Evolutionary conservation across 495 filamentous ascomycete genomes (phyloP).

Genomic region (Annulohypoxylon bovei): DNA sequence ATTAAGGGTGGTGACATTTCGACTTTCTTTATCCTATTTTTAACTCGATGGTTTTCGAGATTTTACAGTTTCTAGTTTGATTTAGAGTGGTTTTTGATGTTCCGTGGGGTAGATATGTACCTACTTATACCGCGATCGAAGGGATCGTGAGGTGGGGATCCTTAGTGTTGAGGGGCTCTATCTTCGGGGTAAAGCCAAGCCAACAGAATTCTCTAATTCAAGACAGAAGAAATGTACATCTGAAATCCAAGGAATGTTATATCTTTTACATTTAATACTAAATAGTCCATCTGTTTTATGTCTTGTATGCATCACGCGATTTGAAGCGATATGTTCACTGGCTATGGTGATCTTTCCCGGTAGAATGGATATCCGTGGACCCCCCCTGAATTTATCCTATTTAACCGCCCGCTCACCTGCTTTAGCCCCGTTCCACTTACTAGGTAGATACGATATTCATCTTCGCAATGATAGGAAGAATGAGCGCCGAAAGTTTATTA

Average conservation of each 20-base stretch:
- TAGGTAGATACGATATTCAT: constrained; percentile 9
- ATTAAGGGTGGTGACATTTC: constrained; percentile 64
- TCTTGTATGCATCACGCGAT: constrained; percentile 21
- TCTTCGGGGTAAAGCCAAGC: not conserved
- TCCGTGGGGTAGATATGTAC: constrained; percentile 23
- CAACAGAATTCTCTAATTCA: not conserved
- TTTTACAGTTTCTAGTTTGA: not conserved
- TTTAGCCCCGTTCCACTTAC: constrained; percentile 29
- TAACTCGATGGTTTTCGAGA: not conserved
- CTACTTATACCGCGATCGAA: constrained; percentile 4
- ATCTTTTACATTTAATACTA: not conserved
- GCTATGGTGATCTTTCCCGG: constrained; percentile 12
- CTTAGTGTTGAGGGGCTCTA: constrained; percentile 41
- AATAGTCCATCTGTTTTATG: not conserved
- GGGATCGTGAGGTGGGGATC: constrained; percentile 41
- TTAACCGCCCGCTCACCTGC: constrained; percentile 51
- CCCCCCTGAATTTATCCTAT: constrained; percentile 55
- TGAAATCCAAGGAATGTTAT: not conserved
- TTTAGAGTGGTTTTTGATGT: not conserved
- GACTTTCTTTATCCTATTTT: not conserved
- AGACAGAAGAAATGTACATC: constrained; percentile 7
- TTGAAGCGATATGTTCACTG: not conserved
- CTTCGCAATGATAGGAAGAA: not conserved
- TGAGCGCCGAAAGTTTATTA: not conserved
- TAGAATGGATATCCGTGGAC: constrained; percentile 41